phyloP scores from a whole-genome alignment of 306 rosid species.

The Cotoneaster glaucophyllus region DNA sequence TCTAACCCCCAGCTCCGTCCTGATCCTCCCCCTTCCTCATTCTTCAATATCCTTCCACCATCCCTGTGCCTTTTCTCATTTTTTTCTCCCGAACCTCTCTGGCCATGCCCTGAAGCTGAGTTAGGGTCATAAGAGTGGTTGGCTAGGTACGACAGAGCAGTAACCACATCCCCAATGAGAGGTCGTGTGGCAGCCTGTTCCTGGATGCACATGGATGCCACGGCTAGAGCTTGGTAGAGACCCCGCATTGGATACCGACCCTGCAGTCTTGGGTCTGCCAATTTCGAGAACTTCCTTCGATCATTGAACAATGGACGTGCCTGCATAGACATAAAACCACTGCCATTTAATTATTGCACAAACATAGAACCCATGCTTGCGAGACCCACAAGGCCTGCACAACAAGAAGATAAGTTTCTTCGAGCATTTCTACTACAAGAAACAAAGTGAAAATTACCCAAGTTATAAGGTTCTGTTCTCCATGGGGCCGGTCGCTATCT shows the following conservation, averaged over 20 bases:
- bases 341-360: constrained; percentile 8
- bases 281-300: constrained; percentile 68
- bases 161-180: constrained; percentile 83
- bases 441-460: constrained; percentile 49
- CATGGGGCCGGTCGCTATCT: constrained; percentile 67
- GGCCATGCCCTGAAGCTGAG: constrained; percentile 37
- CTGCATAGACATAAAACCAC: constrained; percentile 34
- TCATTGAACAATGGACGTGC: constrained; percentile 85
- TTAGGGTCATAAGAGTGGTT: constrained; percentile 70
- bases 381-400: constrained; percentile 5
- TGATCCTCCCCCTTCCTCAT: constrained; percentile 72
- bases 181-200: constrained; percentile 93
- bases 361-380: neutral
- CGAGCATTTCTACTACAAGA: constrained; percentile 3
- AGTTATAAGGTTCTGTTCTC: constrained; percentile 83
- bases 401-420: neutral
- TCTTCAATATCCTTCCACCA: constrained; percentile 51
- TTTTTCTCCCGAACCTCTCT: constrained; percentile 52
- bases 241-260: constrained; percentile 87
- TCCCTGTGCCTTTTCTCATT: constrained; percentile 62
- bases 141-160: constrained; percentile 82
- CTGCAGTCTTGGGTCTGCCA: constrained; percentile 78
- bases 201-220: constrained; percentile 94
- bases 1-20: constrained; percentile 76
- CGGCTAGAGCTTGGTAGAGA: constrained; percentile 85